Evolutionary conservation across 2,329 filamentous ascomycete species (phyloP).

Genomic region (Teratosphaeria destructans): DNA sequence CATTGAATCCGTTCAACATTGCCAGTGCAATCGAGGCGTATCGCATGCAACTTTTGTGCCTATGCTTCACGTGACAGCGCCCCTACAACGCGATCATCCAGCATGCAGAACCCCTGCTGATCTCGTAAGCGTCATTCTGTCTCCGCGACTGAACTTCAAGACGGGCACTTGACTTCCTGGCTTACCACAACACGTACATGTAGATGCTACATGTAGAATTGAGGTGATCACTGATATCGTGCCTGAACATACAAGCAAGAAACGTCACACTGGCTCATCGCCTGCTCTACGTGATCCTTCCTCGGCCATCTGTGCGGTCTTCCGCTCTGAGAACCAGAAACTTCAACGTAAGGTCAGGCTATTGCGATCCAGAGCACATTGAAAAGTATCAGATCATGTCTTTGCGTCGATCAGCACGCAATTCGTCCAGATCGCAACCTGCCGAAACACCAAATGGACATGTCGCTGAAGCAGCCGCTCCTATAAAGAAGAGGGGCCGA

Average conservation of each 20-base stretch:
- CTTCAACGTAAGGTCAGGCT: not conserved
- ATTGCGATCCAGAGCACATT: not conserved
- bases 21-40: not conserved
- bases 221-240: not conserved
- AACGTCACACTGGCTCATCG: not conserved
- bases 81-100: not conserved
- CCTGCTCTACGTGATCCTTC: not conserved
- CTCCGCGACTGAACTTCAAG: not conserved
- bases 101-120: not conserved
- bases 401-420: conserved; percentile 42
- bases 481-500: conserved; percentile 14
- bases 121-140: not conserved
- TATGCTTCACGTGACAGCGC: not conserved
- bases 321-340: not conserved
- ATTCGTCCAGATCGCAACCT: conserved; percentile 16
- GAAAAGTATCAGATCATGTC: conserved; percentile 33
- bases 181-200: not conserved
- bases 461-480: conserved; percentile 3
- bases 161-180: not conserved
- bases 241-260: not conserved
- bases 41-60: not conserved
- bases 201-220: too few species aligned
- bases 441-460: conserved; percentile 2
- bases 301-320: not conserved
- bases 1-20: not conserved